Evolutionary conservation across 2,329 filamentous ascomycete species (phyloP), one percentile per base, ranked within the genome.

Genomic region (Colletotrichum lupini): DNA sequence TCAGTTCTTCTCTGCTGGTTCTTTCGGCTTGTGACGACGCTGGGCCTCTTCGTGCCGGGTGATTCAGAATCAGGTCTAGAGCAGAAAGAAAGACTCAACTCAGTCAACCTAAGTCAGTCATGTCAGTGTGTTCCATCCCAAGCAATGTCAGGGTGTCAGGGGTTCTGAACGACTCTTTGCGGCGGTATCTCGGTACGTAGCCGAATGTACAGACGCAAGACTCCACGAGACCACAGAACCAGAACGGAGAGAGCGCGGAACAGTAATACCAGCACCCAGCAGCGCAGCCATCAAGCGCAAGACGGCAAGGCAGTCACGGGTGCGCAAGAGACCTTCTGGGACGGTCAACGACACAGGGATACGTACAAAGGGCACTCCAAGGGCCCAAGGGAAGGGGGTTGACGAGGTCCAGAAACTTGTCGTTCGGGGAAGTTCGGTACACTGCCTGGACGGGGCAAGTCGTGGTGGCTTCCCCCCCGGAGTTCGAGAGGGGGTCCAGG

Each of bases 381-480:
- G 37, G 28, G 16, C 42, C 42, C 19, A 64, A 26, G 61, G 42
- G 26, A 37, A 53, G 53, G 30, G 42, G 68, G 35, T 22, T 37
- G 60, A 55, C 14, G 35, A 30, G 46, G 60, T 64, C 67, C 52
- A 62, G 67, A 70, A 59, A 70, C 35, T 42, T 30, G 53, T 30
- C 60, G 65, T 63, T 72, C 57, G 69, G 69, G 69, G 65, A 68
- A 68, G 65, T 30, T 72, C 69, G 69, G 65, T 63, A 68, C 57
- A 63, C 24, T 71, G 62, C 58, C 62, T 71, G 26, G 46, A 53
- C 63, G 30, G 56, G 55, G 60, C 26, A 68, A 63, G 58, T 58
- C 46, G 58, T 65, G 28, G 49, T 65, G 62, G 62, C 60, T 55
- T 37, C 49, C 62, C 61, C 28, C 46, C 46, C 26, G 61, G 24